A percentile compares a stretch with the other conserved stretches of the same genome.
Evolutionary conservation across 768 basidiomycete genomes (phyloP).

Genomic region (Suillus bovinus): DNA sequence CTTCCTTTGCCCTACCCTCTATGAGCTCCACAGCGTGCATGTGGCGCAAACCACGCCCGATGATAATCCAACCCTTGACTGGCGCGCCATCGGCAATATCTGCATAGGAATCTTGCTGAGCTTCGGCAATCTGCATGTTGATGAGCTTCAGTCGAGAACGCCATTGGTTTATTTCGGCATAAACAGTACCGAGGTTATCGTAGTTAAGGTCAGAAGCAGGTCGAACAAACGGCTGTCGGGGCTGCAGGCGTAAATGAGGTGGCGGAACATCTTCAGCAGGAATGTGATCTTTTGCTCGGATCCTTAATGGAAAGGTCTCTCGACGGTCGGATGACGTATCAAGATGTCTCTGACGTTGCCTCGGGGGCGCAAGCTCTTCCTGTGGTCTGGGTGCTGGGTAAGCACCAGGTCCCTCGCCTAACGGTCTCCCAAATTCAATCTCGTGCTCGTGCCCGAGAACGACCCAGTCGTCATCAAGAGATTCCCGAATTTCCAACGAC

Average conservation of each 20-base stretch:
- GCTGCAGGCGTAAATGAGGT: conserved; percentile 69
- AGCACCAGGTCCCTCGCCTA: conserved; percentile 12
- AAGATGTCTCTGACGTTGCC: conserved; percentile 15
- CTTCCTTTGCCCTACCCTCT: conserved; percentile 80
- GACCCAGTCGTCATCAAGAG: conserved; percentile 54
- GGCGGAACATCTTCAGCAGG: conserved; percentile 47
- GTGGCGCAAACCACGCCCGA: conserved; percentile 66
- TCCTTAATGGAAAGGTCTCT: conserved; percentile 66
- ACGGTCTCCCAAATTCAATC: conserved; percentile 7
- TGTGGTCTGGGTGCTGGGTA: conserved; percentile 24
- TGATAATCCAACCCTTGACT: conserved; percentile 77
- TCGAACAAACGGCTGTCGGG: conserved; percentile 68
- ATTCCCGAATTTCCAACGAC: not conserved
- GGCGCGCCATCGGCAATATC: conserved; percentile 70
- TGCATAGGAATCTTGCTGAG: conserved; percentile 65
- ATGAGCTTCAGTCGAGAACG: conserved; percentile 69
- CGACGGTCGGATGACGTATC: conserved; percentile 36
- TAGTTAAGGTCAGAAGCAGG: conserved; percentile 73
- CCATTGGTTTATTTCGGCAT: conserved; percentile 69
- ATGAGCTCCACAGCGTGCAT: conserved; percentile 68
- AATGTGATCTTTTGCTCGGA: conserved; percentile 30
- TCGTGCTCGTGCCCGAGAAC: conserved; percentile 53
- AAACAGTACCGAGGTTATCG: conserved; percentile 63
- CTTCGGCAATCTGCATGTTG: conserved; percentile 70
- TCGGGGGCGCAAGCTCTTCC: conserved; percentile 3